Base-by-base conservation (phyloP, 805 yeast genomes). In the Myxozyma vanderwaltii region DNA sequence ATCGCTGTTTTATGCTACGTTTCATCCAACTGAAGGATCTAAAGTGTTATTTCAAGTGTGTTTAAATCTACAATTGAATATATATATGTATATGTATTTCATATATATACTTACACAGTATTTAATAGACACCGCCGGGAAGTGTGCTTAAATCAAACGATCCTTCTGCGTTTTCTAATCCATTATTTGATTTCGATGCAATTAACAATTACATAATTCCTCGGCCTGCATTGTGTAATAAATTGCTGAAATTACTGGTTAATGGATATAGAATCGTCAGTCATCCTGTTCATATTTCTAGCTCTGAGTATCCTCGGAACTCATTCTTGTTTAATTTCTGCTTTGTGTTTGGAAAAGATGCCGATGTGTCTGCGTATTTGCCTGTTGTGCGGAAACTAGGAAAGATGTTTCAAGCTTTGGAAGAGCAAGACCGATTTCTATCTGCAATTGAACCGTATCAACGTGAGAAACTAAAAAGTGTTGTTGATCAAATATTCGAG, bases 21-120 rank as follows among this genome's bases (percentile, higher is more conserved):
- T 94, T 74, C 97, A 94, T 68, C 97, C 97, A 0, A 88, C 94
- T 0, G 96, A 91, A 69, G 99, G 99, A 1, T 86, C 98, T 0
- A 90, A 91, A 73, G 91, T 92, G 4, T 81, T 88, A 4, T 88
- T 88, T 68, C 97, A 94, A 71, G 50, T 46, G 36, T 1, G 36
- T 26, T 6, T 4, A 24, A 10, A 8, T 4, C 48, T 17, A 21
- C n/a, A 17, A 27, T 8, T 29, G 26, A 29, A 21, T 4, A 31
- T n/a, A 13, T 19, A 19, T 23, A 2, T 15, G 33, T 29, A n/a
- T n/a, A n/a, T n/a, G n/a, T n/a, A n/a, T n/a, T n/a, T n/a, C n/a
- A n/a, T n/a, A n/a, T n/a, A n/a, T n/a, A n/a, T n/a, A n/a, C n/a
- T n/a, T n/a, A n/a, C n/a, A n/a, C n/a, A n/a, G n/a, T n/a, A n/a